Evolutionary conservation across 148 eudicot genomes (phyloP).

Genomic region (Rhododendron ferrugineum): DNA sequence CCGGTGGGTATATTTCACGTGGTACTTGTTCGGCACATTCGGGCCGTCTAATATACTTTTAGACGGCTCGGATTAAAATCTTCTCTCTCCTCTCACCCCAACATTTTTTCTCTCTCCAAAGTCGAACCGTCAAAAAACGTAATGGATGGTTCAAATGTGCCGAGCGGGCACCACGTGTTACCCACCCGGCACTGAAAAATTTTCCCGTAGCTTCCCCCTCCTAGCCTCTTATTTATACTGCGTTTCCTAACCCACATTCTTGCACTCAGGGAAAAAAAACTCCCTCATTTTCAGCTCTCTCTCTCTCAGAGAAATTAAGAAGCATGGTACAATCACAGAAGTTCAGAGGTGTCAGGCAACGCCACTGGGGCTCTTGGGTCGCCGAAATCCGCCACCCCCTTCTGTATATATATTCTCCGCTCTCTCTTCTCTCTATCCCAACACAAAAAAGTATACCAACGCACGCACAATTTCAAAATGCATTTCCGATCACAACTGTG

Average conservation of each 20-base stretch:
- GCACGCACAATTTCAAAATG: no score
- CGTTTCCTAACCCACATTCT: background rate
- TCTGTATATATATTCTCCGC: conserved; percentile 27
- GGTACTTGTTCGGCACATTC: no score
- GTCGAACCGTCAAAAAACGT: accelerated
- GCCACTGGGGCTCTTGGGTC: conserved; percentile 76
- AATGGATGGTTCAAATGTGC: accelerated
- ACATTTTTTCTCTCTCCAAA: no score
- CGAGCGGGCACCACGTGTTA: accelerated
- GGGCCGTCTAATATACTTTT: no score
- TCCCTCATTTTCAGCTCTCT: background rate
- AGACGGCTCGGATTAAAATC: accelerated
- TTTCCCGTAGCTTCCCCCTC: background rate
- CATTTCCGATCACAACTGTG: no score
- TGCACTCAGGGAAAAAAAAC: background rate
- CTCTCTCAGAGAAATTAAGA: background rate
- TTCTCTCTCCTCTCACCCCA: no score
- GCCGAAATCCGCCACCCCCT: conserved; percentile 65
- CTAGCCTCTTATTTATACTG: background rate
- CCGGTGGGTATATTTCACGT: no score
- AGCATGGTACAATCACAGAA: conserved; percentile 52
- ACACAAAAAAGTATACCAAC: no score
- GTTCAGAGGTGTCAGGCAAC: conserved; percentile 73
- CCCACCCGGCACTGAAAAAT: no score
- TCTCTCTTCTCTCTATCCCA: no score